A percentile compares a stretch with the other conserved stretches of the same genome.
phyloP scores from a whole-genome alignment of 805 yeast species.

The Candida cerambycidarum region DNA sequence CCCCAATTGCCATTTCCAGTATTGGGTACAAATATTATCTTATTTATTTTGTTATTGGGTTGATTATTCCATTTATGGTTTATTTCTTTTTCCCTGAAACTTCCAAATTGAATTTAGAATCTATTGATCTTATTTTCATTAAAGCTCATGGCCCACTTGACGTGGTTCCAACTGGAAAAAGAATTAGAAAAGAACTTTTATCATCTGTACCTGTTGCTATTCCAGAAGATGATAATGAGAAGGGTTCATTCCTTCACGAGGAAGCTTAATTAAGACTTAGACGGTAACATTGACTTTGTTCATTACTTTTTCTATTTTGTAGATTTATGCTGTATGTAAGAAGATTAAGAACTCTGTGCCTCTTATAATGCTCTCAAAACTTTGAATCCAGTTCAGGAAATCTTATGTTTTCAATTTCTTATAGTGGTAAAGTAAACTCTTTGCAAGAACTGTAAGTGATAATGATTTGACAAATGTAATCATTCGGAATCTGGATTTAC shows the following conservation, averaged over 20 bases:
- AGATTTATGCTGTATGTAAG: no score
- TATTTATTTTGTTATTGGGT: slow-evolving; percentile 64
- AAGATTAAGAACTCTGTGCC: no score
- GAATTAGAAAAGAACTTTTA: slow-evolving; percentile 5
- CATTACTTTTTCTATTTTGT: no score
- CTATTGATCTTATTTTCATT: slow-evolving; percentile 49
- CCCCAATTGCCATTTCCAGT: slow-evolving; percentile 50
- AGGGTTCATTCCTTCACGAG: not conserved
- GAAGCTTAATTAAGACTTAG: no score
- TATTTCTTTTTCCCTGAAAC: slow-evolving; percentile 73
- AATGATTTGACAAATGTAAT: no score
- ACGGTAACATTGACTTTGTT: no score
- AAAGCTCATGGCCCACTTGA: slow-evolving; percentile 5
- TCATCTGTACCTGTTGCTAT: not conserved
- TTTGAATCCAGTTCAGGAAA: no score
- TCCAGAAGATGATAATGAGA: slow-evolving; percentile 4
- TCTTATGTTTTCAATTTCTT: no score
- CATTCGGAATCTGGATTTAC: no score
- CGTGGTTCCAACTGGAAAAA: slow-evolving; percentile 8
- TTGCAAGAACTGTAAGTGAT: no score
- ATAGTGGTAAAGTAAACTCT: no score
- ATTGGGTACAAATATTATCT: slow-evolving; percentile 62
- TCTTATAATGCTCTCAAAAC: no score
- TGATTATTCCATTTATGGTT: slow-evolving; percentile 50
- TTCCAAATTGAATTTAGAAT: slow-evolving; percentile 71